Evolutionary conservation across 2,329 filamentous ascomycete genomes (phyloP), one percentile per base, ranked within the genome.

Genomic region (Fusarium bulbicola): DNA sequence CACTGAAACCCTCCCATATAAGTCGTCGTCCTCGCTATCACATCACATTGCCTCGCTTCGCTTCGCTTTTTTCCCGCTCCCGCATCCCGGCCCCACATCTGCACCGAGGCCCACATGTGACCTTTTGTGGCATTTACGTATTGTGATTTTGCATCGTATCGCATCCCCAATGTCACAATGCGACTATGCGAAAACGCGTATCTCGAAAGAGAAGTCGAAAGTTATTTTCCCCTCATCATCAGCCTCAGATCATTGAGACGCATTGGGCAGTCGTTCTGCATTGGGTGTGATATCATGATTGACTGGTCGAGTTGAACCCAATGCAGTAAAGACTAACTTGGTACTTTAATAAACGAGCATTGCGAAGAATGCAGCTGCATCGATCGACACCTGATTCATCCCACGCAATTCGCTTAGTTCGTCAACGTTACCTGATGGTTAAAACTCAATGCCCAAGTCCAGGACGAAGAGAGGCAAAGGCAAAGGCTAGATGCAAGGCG

Each of bases 31-130:
- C 18, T 37, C 16, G 32, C 24, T 14, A 20, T 26, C 43, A 14
- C 24, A 26, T 26, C 42, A 21, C 10, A 18, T 43, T 32, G 26
- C 24, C 11, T 36, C 32, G 16, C 49, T 3, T 28, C 21, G 14
- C 40, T 15, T 42, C 32, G 49, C 32, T 32, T 32, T 32, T 32
- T 32, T 32, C 32, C 57, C 54, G 63, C 39, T 64, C 59, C 66
- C 59, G 68, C 65, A 65, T 39, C 57, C 45, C 72, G 72, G 72
- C 72, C 72, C 72, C 72, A 73, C 72, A 66, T 59, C 34, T 58
- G 42, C n/a, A 66, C 68, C 72, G 46, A 49, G 46, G 28, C 34
- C 59, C 39, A 46, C 42, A 28, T 40, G 49, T 26, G 52, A 21
- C 34, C 28, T 24, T 57, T 32, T 30, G 30, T 56, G 46, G 16